phyloP scores from a whole-genome alignment of 1,284 basidiomycete species.

The Pseudozyma sp. region DNA sequence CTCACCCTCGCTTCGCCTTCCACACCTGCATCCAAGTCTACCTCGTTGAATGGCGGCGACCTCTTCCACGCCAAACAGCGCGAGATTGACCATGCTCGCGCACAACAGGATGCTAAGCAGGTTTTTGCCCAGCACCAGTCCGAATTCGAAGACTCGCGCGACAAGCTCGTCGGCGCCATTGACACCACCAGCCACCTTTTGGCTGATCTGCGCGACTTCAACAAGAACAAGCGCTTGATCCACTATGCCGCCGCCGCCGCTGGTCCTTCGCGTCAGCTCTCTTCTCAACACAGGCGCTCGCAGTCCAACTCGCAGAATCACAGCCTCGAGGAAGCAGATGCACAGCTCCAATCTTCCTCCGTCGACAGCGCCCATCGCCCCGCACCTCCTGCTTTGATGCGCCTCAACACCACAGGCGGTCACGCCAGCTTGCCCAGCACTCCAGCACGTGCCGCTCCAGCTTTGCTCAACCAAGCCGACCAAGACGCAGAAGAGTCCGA shows the following conservation, averaged over 20 bases:
- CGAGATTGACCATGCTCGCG: slow-evolving; percentile 24
- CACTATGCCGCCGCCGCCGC: slow-evolving; percentile 76
- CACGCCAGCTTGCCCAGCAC: slow-evolving; percentile 49
- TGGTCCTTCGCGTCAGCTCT: slow-evolving; percentile 12
- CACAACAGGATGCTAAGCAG: slow-evolving; percentile 35
- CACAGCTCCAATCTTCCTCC: slow-evolving; percentile 12
- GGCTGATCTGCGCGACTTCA: slow-evolving; percentile 81
- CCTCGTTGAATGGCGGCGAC: slow-evolving; percentile 18
- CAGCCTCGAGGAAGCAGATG: slow-evolving; percentile 41
- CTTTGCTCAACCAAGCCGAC: slow-evolving; percentile 5
- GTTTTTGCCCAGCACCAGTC: slow-evolving; percentile 43
- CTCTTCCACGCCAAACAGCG: slow-evolving; percentile 37
- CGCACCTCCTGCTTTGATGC: slow-evolving; percentile 34
- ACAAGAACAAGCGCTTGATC: slow-evolving; percentile 85
- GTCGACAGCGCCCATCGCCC: slow-evolving; percentile 23
- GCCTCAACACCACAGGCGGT: slow-evolving; percentile 38
- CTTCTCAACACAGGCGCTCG: slow-evolving; percentile 23
- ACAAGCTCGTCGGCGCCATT: slow-evolving; percentile 72
- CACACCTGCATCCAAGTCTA: slow-evolving; percentile 19
- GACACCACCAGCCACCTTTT: slow-evolving; percentile 79
- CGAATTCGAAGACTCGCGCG: slow-evolving; percentile 47
- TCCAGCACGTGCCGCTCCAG: slow-evolving; percentile 19
- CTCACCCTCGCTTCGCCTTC: slow-evolving; percentile 34
- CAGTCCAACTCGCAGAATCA: slow-evolving; percentile 30
- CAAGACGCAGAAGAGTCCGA: slow-evolving; percentile 28